phyloP scores from a whole-genome alignment of 164 flowering plant species.

The Macadamia tetraphylla region DNA sequence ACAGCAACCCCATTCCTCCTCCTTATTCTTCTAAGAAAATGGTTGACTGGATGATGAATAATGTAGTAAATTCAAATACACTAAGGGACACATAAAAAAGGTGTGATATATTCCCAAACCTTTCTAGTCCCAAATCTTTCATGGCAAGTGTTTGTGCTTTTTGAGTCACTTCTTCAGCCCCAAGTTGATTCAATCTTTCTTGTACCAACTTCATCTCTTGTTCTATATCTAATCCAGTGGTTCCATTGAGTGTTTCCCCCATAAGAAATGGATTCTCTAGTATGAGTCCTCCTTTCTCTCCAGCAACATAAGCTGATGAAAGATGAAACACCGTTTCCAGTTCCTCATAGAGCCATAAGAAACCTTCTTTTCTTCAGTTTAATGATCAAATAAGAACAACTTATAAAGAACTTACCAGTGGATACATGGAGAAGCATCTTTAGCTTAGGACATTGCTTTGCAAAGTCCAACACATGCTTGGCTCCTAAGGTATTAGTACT shows the following conservation, averaged over 20 bases:
- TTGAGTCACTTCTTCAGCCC: conserved; percentile 18
- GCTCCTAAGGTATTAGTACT: conserved; percentile 51
- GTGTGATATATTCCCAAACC: conserved; percentile 27
- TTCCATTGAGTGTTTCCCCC: conserved; percentile 58
- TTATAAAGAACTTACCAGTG: too few species aligned
- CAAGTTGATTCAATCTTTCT: conserved; percentile 37
- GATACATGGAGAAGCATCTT: conserved; percentile 52
- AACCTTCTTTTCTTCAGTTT: too few species aligned
- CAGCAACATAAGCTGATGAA: conserved; percentile 69
- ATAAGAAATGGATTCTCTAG: conserved; percentile 36
- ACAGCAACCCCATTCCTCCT: too few species aligned
- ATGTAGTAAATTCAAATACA: too few species aligned
- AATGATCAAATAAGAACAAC: too few species aligned
- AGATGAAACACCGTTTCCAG: not conserved
- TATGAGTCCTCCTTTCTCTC: conserved; percentile 44
- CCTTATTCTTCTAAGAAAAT: too few species aligned
- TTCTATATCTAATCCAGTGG: conserved; percentile 30
- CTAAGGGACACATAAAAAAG: too few species aligned
- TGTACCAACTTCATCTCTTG: conserved; percentile 33
- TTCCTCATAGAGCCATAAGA: too few species aligned
- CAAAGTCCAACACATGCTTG: conserved; percentile 40
- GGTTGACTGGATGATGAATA: too few species aligned
- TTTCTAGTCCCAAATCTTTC: conserved; percentile 56
- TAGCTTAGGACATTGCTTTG: conserved; percentile 47
- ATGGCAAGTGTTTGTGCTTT: conserved; percentile 26